Conservation (phyloP, 2,329 filamentous ascomycete genomes). For the Aspergillus costaricaensis region DNA sequence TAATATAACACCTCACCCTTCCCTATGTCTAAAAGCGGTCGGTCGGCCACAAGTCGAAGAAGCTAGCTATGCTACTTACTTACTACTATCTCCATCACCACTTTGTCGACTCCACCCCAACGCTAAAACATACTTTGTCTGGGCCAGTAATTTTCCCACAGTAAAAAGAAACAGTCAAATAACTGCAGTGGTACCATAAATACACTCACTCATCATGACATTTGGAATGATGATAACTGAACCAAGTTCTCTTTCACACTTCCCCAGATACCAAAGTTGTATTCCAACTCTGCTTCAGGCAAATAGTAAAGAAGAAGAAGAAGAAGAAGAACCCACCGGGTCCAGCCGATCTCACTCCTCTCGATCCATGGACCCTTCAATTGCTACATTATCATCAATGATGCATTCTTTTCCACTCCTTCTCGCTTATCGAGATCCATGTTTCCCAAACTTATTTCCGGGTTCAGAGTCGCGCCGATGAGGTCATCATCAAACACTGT, state of each 20-base stretch:
- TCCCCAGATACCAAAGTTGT: too few relatives aligned
- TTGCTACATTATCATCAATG: neutral
- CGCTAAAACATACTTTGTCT: conserved; percentile 1
- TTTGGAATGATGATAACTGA: too few relatives aligned
- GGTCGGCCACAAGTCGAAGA: neutral
- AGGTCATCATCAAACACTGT: conserved; percentile 7
- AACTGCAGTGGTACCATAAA: neutral
- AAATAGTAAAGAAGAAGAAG: too few relatives aligned
- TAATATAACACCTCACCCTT: too few relatives aligned
- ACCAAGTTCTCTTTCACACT: too few relatives aligned
- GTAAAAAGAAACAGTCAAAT: neutral
- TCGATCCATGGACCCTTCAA: conserved; percentile 1
- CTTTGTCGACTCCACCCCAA: neutral
- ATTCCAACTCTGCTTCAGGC: too few relatives aligned
- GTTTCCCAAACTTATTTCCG: neutral
- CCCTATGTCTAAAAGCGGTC: neutral
- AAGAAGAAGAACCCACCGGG: neutral
- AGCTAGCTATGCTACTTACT: too few relatives aligned
- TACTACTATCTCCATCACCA: neutral
- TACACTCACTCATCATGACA: neutral
- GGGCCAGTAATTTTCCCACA: neutral
- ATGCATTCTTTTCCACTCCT: too few relatives aligned
- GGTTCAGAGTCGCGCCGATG: neutral
- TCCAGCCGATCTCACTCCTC: conserved; percentile 1
- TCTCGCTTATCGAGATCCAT: neutral